phyloP scores from a whole-genome alignment of 2,329 filamentous ascomycete genomes.

The Aspergillus brasiliensis region DNA sequence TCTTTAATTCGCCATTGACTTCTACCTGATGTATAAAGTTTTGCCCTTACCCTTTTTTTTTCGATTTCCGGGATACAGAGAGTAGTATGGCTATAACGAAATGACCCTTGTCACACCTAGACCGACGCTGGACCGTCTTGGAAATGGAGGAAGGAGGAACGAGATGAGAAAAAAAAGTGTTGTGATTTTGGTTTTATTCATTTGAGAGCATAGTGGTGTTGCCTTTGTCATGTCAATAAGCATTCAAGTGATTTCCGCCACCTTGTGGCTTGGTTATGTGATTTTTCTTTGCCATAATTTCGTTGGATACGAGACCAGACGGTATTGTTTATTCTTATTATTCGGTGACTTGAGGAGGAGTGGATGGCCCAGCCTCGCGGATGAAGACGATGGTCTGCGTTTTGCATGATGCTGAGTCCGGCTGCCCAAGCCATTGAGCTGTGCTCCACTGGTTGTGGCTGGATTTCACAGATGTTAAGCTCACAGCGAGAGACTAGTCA shows the following conservation, averaged over 20 bases:
- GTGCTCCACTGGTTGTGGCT: not conserved
- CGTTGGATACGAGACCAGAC: slow-evolving; percentile 22
- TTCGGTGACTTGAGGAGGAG: not conserved
- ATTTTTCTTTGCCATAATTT: slow-evolving; percentile 12
- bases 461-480: not conserved
- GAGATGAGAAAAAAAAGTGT: slow-evolving; percentile 29
- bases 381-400: not conserved
- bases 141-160: slow-evolving; percentile 31
- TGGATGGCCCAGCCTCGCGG: not conserved
- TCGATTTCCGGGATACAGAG: slow-evolving; percentile 29
- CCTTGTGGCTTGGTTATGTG: slow-evolving; percentile 6
- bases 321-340: slow-evolving; percentile 17
- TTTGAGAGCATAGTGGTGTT: slow-evolving; percentile 19
- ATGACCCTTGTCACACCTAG: slow-evolving; percentile 33
- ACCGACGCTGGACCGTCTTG: slow-evolving; percentile 46
- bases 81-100: slow-evolving; percentile 37
- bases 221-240: slow-evolving; percentile 16
- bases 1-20: slow-evolving; percentile 33
- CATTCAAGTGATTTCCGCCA: slow-evolving; percentile 11
- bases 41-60: slow-evolving; percentile 21
- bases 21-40: slow-evolving; percentile 42
- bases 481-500: not conserved
- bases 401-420: not conserved
- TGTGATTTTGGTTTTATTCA: slow-evolving; percentile 19
- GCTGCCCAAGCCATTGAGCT: not conserved